Conservation (phyloP, 2,329 filamentous ascomycete species). For the Alternaria brassicicola region DNA sequence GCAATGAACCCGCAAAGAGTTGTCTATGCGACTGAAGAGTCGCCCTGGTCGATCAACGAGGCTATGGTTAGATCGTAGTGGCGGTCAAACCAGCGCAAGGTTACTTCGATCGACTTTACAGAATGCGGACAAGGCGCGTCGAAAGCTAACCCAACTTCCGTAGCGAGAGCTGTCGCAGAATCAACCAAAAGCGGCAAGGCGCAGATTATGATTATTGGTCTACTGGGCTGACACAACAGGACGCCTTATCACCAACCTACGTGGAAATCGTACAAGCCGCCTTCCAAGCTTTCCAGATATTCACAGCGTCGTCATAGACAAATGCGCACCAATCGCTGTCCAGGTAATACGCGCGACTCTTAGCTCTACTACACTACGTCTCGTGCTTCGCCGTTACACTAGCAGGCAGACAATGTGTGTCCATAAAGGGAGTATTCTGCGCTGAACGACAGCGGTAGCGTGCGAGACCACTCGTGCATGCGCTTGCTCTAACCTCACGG, state of each 20-base stretch:
- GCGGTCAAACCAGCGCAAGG: not conserved
- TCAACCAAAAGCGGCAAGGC: slow-evolving; percentile 8
- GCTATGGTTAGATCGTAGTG: not conserved
- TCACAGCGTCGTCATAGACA: slow-evolving; percentile 9
- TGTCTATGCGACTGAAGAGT: not conserved
- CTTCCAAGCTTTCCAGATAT: not conserved
- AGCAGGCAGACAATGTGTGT: slow-evolving; percentile 6
- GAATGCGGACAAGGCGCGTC: not conserved
- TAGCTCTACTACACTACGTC: not conserved
- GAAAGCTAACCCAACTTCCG: not conserved
- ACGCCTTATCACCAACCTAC: not conserved
- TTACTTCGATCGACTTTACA: not conserved
- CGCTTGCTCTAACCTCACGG: not conserved
- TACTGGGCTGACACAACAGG: not conserved
- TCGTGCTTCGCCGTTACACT: not conserved
- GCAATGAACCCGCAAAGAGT: not conserved
- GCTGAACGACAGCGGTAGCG: slow-evolving; percentile 11
- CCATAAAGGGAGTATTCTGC: slow-evolving; percentile 28
- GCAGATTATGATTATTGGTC: not conserved
- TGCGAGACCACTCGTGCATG: not conserved
- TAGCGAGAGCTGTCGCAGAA: slow-evolving; percentile 9
- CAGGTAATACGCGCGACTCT: not conserved
- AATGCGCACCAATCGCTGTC: slow-evolving; percentile 7
- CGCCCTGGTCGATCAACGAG: not conserved
- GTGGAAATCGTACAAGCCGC: not conserved